Percentiles rank a stretch among this genome's conserved stretches.
These are phyloP conservation scores for Pythium utonaiense DNA, from an alignment of 352 stramenopile species.

Conservation along the genomic window DNA sequence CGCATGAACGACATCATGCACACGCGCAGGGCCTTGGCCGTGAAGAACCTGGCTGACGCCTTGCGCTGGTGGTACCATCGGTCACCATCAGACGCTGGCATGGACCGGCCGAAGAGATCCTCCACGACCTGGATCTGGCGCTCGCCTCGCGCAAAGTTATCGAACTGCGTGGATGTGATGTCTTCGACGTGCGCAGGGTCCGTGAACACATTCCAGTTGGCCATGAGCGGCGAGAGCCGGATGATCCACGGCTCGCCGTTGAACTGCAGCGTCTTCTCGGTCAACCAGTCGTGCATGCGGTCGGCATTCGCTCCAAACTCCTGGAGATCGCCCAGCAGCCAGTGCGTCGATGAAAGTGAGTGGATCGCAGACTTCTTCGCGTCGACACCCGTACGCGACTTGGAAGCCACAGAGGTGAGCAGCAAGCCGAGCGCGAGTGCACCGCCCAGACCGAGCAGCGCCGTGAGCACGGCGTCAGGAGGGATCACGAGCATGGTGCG, in stretches of 20 bases:
- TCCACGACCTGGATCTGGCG: constrained; percentile 17
- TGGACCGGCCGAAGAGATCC: constrained; percentile 21
- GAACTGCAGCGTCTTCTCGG: constrained; percentile 11
- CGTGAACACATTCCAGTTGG: constrained; percentile 19
- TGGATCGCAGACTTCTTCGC: neutral
- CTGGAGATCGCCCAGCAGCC: constrained; percentile 42
- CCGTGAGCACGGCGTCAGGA: neutral
- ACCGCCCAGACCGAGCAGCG: constrained; percentile 9
- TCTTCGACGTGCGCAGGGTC: constrained; percentile 27
- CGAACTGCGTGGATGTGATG: constrained; percentile 30
- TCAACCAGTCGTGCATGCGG: constrained; percentile 50
- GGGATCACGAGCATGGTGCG: neutral
- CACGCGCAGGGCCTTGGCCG: constrained; percentile 8
- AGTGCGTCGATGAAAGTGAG: neutral
- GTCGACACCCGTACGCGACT: neutral
- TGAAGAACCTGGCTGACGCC: constrained; percentile 25
- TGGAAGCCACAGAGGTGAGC: neutral
- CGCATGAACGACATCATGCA: constrained; percentile 1
- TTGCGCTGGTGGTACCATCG: constrained; percentile 33
- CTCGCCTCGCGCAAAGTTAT: constrained; percentile 27
- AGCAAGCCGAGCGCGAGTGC: constrained; percentile 6
- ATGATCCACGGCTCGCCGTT: constrained; percentile 25
- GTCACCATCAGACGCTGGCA: constrained; percentile 25
- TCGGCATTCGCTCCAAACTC: constrained; percentile 26
- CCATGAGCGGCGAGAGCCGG: constrained; percentile 13